Base-by-base conservation (phyloP, 2,329 filamentous ascomycete genomes). In the Penicillium sp. region DNA sequence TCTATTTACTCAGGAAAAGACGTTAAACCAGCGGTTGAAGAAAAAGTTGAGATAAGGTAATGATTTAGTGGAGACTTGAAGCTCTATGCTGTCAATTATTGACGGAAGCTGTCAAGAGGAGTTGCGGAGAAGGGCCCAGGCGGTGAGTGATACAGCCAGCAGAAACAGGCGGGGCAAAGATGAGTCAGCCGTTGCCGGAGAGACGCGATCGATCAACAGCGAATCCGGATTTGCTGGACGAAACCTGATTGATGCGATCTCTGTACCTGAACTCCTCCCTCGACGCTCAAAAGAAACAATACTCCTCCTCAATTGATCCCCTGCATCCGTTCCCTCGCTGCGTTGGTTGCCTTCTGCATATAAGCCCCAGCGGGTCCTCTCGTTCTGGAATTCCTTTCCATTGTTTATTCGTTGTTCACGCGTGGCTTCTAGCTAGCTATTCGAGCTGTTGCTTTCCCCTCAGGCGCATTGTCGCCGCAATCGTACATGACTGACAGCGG, bases 141-240 rank as follows among this genome's bases (percentile, higher is more conserved):
- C 74, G 74, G 72, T 75, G 66, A 66, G 66, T 57, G 35, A 46
- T n/a, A 56, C 7, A 3, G 3, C 30, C 44, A 68, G 74, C 74
- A 76, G 70, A 73, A 74, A 26, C 2, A 46, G 69, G 72, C 69
- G 71, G 73, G 70, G 68, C 61, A 7, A 8, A 2, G 55, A 26
- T 75, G 69, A 75, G 67, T 76, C 71, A 76, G 60, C 65, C 19
- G 77, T 79, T 78, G 74, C 75, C 71, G 61, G 46, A 67, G 69
- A 72, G 69, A 79, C 76, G 51, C 62, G 60, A 65, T 69, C 48
- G 57, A 73, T 75, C 73, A 77, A 75, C 50, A 62, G 50, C 38
- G 52, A 57, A 62, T 55, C 49, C 30, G 29, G 45, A 51, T 50
- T 56, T 50, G 26, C 23, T n/a, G 23, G 23, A 19, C 48, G 35